phyloP scores from a whole-genome alignment of 257 asterid genomes.

The Gentiana dahurica region DNA sequence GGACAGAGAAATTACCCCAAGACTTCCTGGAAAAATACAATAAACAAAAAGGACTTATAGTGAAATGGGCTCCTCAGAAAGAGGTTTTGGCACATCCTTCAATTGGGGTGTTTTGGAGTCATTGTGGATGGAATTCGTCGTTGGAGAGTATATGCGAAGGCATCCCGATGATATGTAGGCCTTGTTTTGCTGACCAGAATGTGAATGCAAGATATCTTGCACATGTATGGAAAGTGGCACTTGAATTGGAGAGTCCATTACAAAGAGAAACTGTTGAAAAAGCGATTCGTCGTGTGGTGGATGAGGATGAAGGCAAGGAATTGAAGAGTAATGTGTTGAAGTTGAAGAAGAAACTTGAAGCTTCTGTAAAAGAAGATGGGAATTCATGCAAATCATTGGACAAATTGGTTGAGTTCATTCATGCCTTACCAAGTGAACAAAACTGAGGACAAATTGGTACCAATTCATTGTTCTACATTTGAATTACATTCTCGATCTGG shows the following conservation, averaged over 20 bases:
- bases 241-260: background rate
- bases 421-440: background rate
- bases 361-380: background rate
- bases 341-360: background rate
- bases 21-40: background rate
- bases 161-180: background rate
- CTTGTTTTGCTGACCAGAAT: background rate
- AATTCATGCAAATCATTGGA: background rate
- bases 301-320: background rate
- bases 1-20: background rate
- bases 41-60: background rate
- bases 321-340: background rate
- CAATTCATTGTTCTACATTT: too few species aligned
- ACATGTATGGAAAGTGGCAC: background rate
- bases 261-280: background rate
- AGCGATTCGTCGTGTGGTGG: background rate
- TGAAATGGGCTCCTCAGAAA: slow-evolving; percentile 1
- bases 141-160: background rate
- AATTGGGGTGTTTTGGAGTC: slow-evolving; percentile 1
- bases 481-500: too few species aligned
- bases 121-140: background rate
- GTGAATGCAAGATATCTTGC: background rate
- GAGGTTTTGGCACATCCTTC: background rate
- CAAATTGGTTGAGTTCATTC: background rate
- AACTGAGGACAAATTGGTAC: too few species aligned